Percentiles rank a stretch among this genome's conserved stretches.
Evolutionary conservation across 108 stramenopile species (phyloP).

Genomic region (Bacterosira constricta): DNA sequence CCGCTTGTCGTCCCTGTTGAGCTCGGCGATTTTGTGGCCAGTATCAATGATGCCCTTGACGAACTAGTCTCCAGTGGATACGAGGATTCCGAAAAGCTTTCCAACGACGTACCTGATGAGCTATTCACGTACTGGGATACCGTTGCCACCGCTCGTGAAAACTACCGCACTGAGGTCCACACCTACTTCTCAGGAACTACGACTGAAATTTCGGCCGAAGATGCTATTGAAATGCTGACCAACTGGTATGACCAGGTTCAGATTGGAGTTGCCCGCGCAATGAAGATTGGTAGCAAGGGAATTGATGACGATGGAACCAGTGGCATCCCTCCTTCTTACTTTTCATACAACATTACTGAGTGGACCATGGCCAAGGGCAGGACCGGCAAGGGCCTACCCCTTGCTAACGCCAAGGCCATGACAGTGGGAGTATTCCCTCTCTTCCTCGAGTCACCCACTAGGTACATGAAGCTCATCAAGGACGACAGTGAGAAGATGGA

Average conservation of each 20-base stretch:
- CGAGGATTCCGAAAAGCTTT: constrained; percentile 67
- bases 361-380: constrained; percentile 64
- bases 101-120: constrained; percentile 69
- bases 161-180: constrained; percentile 76
- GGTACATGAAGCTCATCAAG: constrained; percentile 93
- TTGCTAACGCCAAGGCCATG: constrained; percentile 84
- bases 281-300: constrained; percentile 82
- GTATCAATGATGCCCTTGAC: constrained; percentile 75
- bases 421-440: constrained; percentile 87
- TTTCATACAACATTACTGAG: constrained; percentile 81
- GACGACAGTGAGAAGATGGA: constrained; percentile 73
- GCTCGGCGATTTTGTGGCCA: constrained; percentile 72
- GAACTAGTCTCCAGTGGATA: constrained; percentile 72
- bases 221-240: constrained; percentile 66
- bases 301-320: constrained; percentile 86
- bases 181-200: constrained; percentile 91
- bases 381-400: constrained; percentile 72
- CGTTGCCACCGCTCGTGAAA: constrained; percentile 86
- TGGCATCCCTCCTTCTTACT: constrained; percentile 86
- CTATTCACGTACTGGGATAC: constrained; percentile 93
- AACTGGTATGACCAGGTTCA: constrained; percentile 81
- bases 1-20: constrained; percentile 74
- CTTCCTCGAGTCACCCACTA: constrained; percentile 93
- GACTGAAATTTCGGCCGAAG: constrained; percentile 52
- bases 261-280: constrained; percentile 76